Evolutionary conservation across 768 basidiomycete genomes (phyloP).

Genomic region (Termitomyces sp.): DNA sequence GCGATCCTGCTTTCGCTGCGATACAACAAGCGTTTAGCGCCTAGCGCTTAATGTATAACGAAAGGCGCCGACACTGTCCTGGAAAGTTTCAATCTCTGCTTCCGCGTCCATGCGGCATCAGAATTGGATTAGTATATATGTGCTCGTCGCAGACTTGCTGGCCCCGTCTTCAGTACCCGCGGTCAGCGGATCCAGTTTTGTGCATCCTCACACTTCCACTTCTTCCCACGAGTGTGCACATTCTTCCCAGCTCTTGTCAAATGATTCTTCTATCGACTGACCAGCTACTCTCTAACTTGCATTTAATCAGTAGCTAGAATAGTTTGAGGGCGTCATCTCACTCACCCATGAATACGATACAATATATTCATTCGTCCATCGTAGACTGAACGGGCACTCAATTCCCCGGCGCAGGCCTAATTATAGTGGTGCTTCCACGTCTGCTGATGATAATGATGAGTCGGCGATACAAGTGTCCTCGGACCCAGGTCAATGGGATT

Average conservation of each 20-base stretch:
- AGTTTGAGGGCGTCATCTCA: background rate
- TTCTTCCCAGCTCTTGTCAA: background rate
- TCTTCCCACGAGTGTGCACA: background rate
- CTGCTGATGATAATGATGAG: no score
- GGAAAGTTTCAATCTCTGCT: background rate
- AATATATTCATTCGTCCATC: background rate
- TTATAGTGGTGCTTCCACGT: background rate
- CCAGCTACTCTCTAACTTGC: background rate
- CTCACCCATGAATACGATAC: background rate
- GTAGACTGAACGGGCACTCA: background rate
- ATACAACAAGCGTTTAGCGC: background rate
- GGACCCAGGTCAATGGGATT: background rate
- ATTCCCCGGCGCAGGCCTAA: background rate
- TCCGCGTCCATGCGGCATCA: background rate
- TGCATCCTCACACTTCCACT: background rate
- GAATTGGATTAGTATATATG: background rate
- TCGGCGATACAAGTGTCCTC: no score
- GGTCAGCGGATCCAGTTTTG: background rate
- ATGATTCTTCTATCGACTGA: background rate
- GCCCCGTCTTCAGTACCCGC: no score
- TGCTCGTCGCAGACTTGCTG: background rate
- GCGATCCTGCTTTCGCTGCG: no score
- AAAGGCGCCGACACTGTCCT: background rate
- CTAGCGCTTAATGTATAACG: no score
- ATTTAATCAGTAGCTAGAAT: background rate